Conservation (phyloP, 116 monocot genomes). For the Phalaenopsis hybrid region DNA sequence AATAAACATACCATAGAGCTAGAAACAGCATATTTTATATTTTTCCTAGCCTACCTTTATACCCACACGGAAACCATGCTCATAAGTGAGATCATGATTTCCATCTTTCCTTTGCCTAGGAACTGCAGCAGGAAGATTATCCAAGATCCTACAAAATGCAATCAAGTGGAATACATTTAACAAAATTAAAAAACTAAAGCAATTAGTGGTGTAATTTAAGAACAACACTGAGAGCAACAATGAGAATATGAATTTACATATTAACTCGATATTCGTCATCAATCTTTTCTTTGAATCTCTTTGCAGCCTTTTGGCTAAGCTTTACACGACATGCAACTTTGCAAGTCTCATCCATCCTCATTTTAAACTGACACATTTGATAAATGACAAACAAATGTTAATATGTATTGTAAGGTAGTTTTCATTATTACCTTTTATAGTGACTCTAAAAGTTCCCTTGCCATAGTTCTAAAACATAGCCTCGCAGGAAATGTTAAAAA, state of each 20-base stretch:
- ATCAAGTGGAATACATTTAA: background rate
- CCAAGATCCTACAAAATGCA: constrained; percentile 18
- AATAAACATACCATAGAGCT: background rate
- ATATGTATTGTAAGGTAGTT: background rate
- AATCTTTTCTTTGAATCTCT: constrained; percentile 74
- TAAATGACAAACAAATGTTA: constrained; percentile 1
- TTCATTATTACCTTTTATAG: background rate
- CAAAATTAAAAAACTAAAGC: background rate
- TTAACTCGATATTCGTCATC: constrained; percentile 79
- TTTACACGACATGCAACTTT: constrained; percentile 51
- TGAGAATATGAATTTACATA: constrained; percentile 39
- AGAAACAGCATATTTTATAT: background rate
- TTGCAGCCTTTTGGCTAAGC: constrained; percentile 46
- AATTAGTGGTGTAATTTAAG: no score
- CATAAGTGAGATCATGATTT: constrained; percentile 14
- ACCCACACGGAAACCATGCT: constrained; percentile 14
- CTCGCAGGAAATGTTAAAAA: no score
- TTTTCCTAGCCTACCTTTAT: background rate
- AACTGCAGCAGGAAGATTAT: constrained; percentile 30
- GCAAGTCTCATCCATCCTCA: constrained; percentile 58
- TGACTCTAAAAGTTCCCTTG: no score
- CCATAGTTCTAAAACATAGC: no score
- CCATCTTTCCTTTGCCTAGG: constrained; percentile 28
- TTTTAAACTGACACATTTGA: constrained; percentile 49
- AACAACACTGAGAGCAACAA: no score